Conservation (phyloP, 768 basidiomycete species). For the Tricholoma saponaceum region DNA sequence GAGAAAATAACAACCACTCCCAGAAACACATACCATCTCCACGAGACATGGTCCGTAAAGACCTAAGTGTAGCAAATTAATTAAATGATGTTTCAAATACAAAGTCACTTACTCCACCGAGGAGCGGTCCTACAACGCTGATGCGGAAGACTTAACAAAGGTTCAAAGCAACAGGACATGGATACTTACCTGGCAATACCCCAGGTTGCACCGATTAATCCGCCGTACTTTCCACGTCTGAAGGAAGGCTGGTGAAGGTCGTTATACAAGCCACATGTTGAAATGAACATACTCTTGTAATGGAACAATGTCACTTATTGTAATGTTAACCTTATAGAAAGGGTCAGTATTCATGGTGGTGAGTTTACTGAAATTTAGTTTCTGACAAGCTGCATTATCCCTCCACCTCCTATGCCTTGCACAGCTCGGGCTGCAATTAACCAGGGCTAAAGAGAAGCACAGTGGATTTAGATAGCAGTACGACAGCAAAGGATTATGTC, state of each 20-base stretch:
- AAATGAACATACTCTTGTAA: conserved; percentile 57
- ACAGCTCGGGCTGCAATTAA: conserved; percentile 72
- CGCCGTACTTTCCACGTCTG: conserved; percentile 77
- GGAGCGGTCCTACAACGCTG: conserved; percentile 70
- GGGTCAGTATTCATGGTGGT: not conserved
- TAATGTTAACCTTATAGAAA: conserved; percentile 53
- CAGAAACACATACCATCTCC: conserved; percentile 59
- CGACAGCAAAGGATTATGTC: not conserved
- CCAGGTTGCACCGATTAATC: conserved; percentile 76
- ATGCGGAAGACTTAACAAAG: conserved; percentile 2
- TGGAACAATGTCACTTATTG: conserved; percentile 79
- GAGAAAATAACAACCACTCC: not conserved
- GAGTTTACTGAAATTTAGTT: not conserved
- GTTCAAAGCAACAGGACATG: not conserved
- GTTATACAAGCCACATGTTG: not conserved
- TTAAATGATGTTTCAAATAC: not conserved
- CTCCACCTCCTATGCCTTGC: conserved; percentile 83
- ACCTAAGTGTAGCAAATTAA: conserved; percentile 32
- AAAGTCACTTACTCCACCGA: conserved; percentile 64
- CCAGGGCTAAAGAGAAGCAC: conserved; percentile 42
- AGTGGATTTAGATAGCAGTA: not conserved
- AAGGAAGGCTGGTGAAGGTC: conserved; percentile 1
- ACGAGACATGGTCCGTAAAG: conserved; percentile 70
- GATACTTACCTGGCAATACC: conserved; percentile 48
- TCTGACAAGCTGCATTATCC: conserved; percentile 64